Base-by-base conservation (phyloP, 2,329 filamentous ascomycete species). In the Lecanicillium sp. region DNA sequence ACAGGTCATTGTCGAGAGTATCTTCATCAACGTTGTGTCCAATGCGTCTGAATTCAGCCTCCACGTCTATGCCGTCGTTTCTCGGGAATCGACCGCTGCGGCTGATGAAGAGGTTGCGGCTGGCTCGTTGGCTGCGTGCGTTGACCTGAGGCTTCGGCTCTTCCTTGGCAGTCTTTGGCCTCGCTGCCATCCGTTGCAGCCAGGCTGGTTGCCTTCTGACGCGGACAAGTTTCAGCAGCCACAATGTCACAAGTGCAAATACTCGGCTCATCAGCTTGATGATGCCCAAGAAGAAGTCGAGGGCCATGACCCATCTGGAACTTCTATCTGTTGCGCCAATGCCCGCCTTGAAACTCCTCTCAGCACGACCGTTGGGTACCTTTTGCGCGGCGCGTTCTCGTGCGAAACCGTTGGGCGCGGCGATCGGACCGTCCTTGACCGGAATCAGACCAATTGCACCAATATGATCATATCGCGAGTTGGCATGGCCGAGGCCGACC, bases 301-400 rank as follows among this genome's bases (percentile, higher is more conserved):
- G 74, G 11, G 75, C 88, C 68, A 86, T 82, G 51, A 84, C 74
- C 86, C 87, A 90, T 52, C 90, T 77, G 4, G 84, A 84, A 56
- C 85, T 86, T 47, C 88, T 77, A 60, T 93, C 88, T 12, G 86
- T 75, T 6, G 89, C 81, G 4, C 90, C 90, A 14, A 95, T 83
- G 0, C 89, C 89, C 41, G 83, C 78, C 40, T 75, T 68, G 9
- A 72, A 52, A 19, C 70, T 69, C 35, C 72, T 67, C 45, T 73
- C 73, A 32, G 64, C 62, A 36, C 67, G 69, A n/a, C 66, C 68
- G 52, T 74, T 75, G 5, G 66, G 62, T 0, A 78, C 60, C 44
- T 77, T 77, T 55, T 83, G 78, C 2, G 81, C 79, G 40, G 83
- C 84, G 50, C 84, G 79, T 62, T 90, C 86, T 44, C 82, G 75